Evolutionary conservation across 768 basidiomycete species (phyloP), one percentile per base, ranked within the genome.

Genomic region (Lentinula raphanica): DNA sequence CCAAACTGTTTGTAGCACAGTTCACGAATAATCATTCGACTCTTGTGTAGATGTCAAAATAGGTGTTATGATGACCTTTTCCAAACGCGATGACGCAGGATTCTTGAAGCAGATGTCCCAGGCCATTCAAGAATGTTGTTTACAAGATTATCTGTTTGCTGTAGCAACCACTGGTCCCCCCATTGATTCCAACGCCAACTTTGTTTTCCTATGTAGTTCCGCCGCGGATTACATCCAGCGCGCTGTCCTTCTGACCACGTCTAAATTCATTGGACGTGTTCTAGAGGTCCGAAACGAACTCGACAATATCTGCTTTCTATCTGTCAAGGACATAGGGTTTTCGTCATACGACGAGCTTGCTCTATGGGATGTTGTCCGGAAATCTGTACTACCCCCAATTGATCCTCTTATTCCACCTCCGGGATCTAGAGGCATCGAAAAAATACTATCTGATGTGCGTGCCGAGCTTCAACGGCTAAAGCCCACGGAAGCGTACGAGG

Each of bases 201-300:
- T 77, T 3, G 72, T 91, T 12, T 72, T 90, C 55, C 74, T 91
- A 55, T 79, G 46, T 49, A 82, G 82, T 8, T 82, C 86, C 6
- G 76, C 79, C 1, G 69, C 73, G 11, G 77, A 80, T 8, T 78
- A 81, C 50, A 77, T 90, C n/a, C 80, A 86, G 53, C 82, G 87
- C 21, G 87, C 88, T 0, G 76, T 82, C 25, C 77, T 88, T 7
- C 81, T 91, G 54, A 76, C 80, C 13, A 76, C 75, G 54, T 79
- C 87, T 35, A 90, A 90, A 67, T 87, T 92, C 65, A 72, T 87
- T n/a, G 84, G 84, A 3, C 78, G 87, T 12, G 70, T 89, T 28
- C 66, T 72, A 32, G 63, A 72, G 29, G 72, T 76, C 13, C 64
- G 65, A 4, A 74, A 71, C 31, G 72, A 63, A 12, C 58, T 61